Evolutionary conservation across 345 rosid species (phyloP).

Genomic region (Trapa incisa): DNA sequence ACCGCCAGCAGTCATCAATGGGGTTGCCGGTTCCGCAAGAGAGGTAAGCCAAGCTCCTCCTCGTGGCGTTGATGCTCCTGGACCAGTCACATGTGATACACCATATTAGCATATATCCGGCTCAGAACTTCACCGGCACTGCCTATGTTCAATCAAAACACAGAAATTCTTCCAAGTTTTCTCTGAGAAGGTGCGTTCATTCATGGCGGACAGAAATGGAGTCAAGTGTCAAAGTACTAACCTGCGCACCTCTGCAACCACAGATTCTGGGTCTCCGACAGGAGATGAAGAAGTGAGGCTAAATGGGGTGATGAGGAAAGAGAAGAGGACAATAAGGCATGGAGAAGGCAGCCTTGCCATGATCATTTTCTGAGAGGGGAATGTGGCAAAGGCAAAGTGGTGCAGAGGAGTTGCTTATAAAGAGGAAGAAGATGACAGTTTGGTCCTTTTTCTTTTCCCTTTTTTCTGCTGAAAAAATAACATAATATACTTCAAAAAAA

Average conservation of each 20-base stretch:
- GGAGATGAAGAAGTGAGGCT: slow-evolving; percentile 24
- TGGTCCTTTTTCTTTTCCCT: background rate
- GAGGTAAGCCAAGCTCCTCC: slow-evolving; percentile 49
- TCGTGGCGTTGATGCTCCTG: slow-evolving; percentile 50
- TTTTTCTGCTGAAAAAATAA: no score
- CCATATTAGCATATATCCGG: background rate
- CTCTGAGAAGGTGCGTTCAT: no score
- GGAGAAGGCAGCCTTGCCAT: slow-evolving; percentile 2
- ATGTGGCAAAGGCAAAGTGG: background rate
- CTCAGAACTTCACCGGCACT: background rate
- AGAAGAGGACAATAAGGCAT: slow-evolving; percentile 15
- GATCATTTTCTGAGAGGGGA: background rate
- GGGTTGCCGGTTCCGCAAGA: slow-evolving; percentile 71
- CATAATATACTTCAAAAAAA: no score
- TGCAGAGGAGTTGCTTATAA: slow-evolving; percentile 2
- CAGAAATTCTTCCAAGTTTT: no score
- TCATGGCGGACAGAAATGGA: background rate
- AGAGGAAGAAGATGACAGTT: background rate
- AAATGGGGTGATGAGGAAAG: slow-evolving; percentile 15
- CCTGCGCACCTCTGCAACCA: slow-evolving; percentile 54
- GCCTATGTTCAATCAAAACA: background rate
- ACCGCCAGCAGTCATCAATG: slow-evolving; percentile 70
- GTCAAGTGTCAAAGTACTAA: slow-evolving; percentile 1
- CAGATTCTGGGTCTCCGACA: slow-evolving; percentile 39
- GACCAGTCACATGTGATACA: background rate